Evolutionary conservation across 768 basidiomycete species (phyloP).

Genomic region (Tulasnella sp.): DNA sequence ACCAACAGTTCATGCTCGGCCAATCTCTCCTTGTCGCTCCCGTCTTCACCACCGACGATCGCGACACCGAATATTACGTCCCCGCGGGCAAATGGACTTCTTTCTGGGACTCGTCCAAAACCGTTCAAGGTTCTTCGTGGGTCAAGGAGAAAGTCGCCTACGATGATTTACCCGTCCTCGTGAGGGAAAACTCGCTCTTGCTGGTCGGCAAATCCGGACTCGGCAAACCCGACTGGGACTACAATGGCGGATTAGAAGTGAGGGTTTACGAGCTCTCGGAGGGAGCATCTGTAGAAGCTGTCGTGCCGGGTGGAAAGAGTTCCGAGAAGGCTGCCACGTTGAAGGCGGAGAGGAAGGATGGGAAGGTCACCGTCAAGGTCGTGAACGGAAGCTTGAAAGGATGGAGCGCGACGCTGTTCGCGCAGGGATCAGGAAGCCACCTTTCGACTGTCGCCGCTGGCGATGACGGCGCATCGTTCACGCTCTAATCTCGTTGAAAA

Average conservation of each 20-base stretch:
- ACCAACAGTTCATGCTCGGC: conserved; percentile 34
- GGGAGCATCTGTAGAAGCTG: conserved; percentile 28
- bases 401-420: neutral
- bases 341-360: conserved; percentile 30
- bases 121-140: conserved; percentile 54
- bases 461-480: neutral
- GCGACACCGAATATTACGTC: conserved; percentile 28
- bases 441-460: neutral
- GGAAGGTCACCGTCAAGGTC: conserved; percentile 31
- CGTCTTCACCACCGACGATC: conserved; percentile 25
- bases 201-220: conserved; percentile 46
- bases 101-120: conserved; percentile 43
- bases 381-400: neutral
- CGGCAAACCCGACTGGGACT: conserved; percentile 58
- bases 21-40: conserved; percentile 31
- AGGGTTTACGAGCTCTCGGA: conserved; percentile 37
- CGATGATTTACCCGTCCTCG: conserved; percentile 59
- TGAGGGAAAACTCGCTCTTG: conserved; percentile 50
- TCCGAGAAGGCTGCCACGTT: conserved; percentile 38
- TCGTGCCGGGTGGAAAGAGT: conserved; percentile 42
- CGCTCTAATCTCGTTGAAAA: neutral
- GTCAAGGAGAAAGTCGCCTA: conserved; percentile 54
- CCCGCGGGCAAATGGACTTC: conserved; percentile 32
- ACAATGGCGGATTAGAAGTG: conserved; percentile 49
- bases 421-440: neutral